Percentiles rank a stretch among this genome's conserved stretches.
These are phyloP conservation scores for Pseudogymnoascus sp. DNA, from an alignment of 2,329 filamentous ascomycete species.

Conservation along the genomic window DNA sequence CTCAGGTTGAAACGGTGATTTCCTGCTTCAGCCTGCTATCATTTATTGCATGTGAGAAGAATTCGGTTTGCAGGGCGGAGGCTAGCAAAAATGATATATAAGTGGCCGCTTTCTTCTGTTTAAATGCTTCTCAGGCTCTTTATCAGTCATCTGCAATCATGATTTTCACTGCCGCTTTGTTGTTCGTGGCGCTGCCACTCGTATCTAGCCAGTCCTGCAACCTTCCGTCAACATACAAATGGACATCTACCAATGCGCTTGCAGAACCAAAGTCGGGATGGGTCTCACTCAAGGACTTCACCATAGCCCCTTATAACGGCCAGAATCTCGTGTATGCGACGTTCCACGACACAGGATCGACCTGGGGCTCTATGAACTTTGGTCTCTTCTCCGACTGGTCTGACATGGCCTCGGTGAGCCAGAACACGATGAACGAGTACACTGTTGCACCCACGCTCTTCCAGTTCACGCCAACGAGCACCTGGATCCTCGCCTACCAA, in stretches of 20 bases:
- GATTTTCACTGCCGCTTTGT: not conserved
- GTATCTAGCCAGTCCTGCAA: constrained; percentile 30
- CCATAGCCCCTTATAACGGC: constrained; percentile 43
- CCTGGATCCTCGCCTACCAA: constrained; percentile 57
- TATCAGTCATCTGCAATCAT: not conserved
- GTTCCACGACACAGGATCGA: constrained; percentile 33
- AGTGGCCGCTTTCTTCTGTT: not conserved
- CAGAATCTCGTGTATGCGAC: constrained; percentile 54
- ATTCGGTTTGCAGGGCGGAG: not conserved
- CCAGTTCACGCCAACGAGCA: constrained; percentile 50
- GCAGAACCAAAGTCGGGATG: constrained; percentile 45
- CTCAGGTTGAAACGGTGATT: not conserved
- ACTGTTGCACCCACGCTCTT: constrained; percentile 55
- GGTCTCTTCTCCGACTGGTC: constrained; percentile 44
- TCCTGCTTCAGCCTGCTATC: not conserved
- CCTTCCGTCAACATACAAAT: constrained; percentile 47
- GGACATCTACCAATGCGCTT: constrained; percentile 44
- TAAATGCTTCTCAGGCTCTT: not conserved
- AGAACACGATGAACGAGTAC: constrained; percentile 40
- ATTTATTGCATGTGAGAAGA: too few species aligned
- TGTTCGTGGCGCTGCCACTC: constrained; percentile 4
- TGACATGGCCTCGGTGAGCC: constrained; percentile 41
- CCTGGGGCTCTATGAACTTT: constrained; percentile 52
- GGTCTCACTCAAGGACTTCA: constrained; percentile 57
- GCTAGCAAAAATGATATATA: not conserved